Evolutionary conservation across 441 rosid species (phyloP), one percentile per base, ranked within the genome.

Genomic region (Macaranga tanarius): DNA sequence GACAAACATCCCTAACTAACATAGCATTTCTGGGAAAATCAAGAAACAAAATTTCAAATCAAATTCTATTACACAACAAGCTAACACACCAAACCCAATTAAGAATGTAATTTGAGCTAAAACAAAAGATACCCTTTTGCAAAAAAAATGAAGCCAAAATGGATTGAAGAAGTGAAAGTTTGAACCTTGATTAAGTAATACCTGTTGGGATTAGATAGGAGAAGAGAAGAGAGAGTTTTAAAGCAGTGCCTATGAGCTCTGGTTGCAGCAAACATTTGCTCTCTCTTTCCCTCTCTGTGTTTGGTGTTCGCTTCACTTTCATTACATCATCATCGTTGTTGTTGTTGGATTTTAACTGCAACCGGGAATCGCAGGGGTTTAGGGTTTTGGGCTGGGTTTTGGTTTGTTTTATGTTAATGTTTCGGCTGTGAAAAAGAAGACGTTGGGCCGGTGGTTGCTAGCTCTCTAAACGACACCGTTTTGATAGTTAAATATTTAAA

Each of bases 221-320:
- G 82, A 31, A 79, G 74, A 62, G 89, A 84, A 56, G 88, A 77
- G 75, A 90, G 73, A 5, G 85, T 72, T 73, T 65, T 86, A 50
- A 79, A 80, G 80, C 73, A 77, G 60, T 71, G 82, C 62, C 79
- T 82, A 45, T 79, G 87, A 72, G 90, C 78, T 68, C 73, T 85
- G 80, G 92, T 84, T 44, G 84, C 72, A 50, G 85, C 86, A 70
- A 89, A 88, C 97, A 93, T 93, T 73, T 60, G 55, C 59, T 31
- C 51, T 26, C 10, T 13, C 17, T 12, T 28, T 23, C 17, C 51
- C 55, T 25, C 26, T 50, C 59, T 10, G 40, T 40, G 50, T 25
- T 45, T 11, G 67, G 15, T 4, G 45, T 65, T 13, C 64, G 2
- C 28, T 50, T 34, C 51, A 6, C 58, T 20, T 60, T 73, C 56